phyloP scores from a whole-genome alignment of 2,329 filamentous ascomycete genomes.

The Cladophialophora exuberans region DNA sequence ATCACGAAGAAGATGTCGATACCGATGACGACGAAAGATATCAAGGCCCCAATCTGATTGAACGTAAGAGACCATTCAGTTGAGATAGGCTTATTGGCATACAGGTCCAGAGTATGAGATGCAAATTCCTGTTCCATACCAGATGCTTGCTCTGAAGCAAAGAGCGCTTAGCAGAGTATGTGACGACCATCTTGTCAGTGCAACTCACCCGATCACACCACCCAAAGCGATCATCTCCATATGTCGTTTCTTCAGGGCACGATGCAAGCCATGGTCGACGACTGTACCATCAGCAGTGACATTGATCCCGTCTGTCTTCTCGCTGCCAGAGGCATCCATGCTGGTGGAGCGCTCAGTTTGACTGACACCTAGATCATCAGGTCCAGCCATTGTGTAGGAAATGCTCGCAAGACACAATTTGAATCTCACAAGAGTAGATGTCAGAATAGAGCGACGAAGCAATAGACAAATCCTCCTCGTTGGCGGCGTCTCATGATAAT shows the following conservation, averaged over 20 bases:
- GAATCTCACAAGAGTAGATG: too few species aligned
- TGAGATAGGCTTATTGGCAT: neutral
- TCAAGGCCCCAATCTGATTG: constrained; percentile 45
- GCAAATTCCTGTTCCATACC: constrained; percentile 7
- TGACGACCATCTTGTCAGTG: constrained; percentile 53
- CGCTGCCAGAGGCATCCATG: constrained; percentile 1
- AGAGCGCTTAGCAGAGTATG: neutral
- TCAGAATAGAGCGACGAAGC: too few species aligned
- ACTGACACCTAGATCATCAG: neutral
- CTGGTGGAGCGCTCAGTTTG: neutral
- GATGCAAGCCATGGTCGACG: constrained; percentile 25
- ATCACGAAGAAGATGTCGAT: constrained; percentile 50
- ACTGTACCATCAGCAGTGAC: constrained; percentile 2
- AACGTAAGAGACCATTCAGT: neutral
- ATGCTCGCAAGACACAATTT: too few species aligned
- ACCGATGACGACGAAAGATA: constrained; percentile 59
- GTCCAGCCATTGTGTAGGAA: neutral
- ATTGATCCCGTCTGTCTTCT: constrained; percentile 5
- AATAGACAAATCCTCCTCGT: too few species aligned
- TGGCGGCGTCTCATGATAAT: too few species aligned
- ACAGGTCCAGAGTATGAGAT: constrained; percentile 13
- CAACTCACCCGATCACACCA: constrained; percentile 49
- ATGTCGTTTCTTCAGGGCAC: constrained; percentile 36
- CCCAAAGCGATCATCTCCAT: constrained; percentile 32
- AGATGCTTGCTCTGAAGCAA: constrained; percentile 13